Base-by-base conservation (phyloP, 768 basidiomycete genomes). In the Rhodotorula diobovata region DNA sequence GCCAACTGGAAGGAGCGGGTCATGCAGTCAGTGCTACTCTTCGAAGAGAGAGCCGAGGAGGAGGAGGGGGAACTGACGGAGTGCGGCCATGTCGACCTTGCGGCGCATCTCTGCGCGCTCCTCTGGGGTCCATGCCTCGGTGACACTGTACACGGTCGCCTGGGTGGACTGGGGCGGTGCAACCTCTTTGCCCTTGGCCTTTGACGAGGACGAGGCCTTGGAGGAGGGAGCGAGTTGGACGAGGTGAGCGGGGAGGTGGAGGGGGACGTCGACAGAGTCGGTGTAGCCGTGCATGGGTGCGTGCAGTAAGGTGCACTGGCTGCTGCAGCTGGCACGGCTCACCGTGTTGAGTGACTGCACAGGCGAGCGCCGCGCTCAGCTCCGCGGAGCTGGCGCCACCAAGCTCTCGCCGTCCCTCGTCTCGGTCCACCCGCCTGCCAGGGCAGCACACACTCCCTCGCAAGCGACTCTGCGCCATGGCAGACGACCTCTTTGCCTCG, bases 1-100 rank as follows among this genome's bases (percentile, higher is more conserved):
- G 84, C 92, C 92, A 83, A 94, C 91, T 94, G 79, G 37, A 18
- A 25, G 10, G 4, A 2, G 46, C 3, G n/a, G 1, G 56, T 63
- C 50, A 45, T 9, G 20, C n/a, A 30, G 41, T 32, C 28, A 20
- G 41, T 37, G 43, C 25, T 23, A 18, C 3, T 12, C 8, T 9
- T 18, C 14, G 41, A 43, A 15, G 41, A 12, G 41, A 12, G 25
- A n/a, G 25, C n/a, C n/a, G n/a, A 11, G 3, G 54, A 23, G 39
- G 12, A 20, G 28, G 10, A 10, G 39, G 15, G 51, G 25, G 28
- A 39, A 70, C 66, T n/a, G 18, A 68, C 73, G 54, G 39, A 63
- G 51, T 9, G 55, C 35, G 16, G 74, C 74, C 65, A 72, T 66
- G 32, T 30, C 23, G 53, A 75, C 71, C 43, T 67, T 71, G 3